Conservation (phyloP, 306 rosid species). For the Herpetospermum pedunculosum region DNA sequence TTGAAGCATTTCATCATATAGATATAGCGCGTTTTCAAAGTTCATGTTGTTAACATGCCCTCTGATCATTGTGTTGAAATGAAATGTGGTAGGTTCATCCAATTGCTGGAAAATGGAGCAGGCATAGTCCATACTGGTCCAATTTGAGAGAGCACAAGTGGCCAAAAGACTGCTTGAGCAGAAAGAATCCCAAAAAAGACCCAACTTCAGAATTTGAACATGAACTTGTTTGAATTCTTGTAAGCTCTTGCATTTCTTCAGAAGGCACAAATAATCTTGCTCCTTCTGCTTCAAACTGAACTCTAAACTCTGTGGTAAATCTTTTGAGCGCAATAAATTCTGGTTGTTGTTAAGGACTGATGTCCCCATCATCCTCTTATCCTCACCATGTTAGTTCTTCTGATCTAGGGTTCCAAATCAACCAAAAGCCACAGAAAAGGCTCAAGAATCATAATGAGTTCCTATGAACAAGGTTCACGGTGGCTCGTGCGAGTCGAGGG, state of each 20-base stretch:
- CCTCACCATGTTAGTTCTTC: slow-evolving; percentile 26
- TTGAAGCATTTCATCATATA: slow-evolving; percentile 50
- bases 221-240: slow-evolving; percentile 68
- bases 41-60: slow-evolving; percentile 38
- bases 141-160: slow-evolving; percentile 56
- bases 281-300: slow-evolving; percentile 34
- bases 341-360: slow-evolving; percentile 52
- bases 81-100: slow-evolving; percentile 54
- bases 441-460: background rate
- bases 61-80: slow-evolving; percentile 63
- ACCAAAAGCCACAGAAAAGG: background rate
- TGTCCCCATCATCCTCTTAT: slow-evolving; percentile 62
- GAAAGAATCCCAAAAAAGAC: slow-evolving; percentile 47
- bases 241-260: slow-evolving; percentile 54
- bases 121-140: slow-evolving; percentile 90
- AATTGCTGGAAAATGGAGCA: slow-evolving; percentile 62
- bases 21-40: slow-evolving; percentile 36
- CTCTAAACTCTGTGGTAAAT: slow-evolving; percentile 31
- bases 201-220: slow-evolving; percentile 48
- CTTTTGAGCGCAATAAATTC: slow-evolving; percentile 31
- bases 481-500: background rate
- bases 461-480: background rate
- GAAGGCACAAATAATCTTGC: slow-evolving; percentile 38
- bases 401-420: background rate
- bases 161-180: slow-evolving; percentile 59